phyloP scores from a whole-genome alignment of 2,329 filamentous ascomycete species.

The Chrysosporium queenslandicum region DNA sequence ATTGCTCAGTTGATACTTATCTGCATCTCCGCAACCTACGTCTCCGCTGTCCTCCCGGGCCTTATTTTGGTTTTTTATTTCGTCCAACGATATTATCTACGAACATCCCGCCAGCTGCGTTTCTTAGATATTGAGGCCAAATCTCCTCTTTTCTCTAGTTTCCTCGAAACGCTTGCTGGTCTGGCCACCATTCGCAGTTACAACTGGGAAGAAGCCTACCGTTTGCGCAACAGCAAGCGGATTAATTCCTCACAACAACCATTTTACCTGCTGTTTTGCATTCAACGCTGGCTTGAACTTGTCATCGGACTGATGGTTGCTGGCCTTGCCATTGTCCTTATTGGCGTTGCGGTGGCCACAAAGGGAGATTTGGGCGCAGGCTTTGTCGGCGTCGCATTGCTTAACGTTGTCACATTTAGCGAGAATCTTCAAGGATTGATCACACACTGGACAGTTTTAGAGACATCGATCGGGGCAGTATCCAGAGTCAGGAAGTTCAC shows the following conservation, averaged over 20 bases:
- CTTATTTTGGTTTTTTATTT: slow-evolving; percentile 23
- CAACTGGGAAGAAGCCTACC: not conserved
- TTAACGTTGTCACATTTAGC: not conserved
- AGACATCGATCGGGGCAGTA: slow-evolving; percentile 18
- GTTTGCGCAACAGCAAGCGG: slow-evolving; percentile 22
- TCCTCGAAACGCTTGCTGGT: slow-evolving; percentile 20
- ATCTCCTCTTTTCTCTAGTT: slow-evolving; percentile 26
- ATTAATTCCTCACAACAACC: slow-evolving; percentile 29
- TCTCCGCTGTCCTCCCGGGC: slow-evolving; percentile 24
- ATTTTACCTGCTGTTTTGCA: slow-evolving; percentile 28
- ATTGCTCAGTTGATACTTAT: not conserved
- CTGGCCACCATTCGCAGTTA: slow-evolving; percentile 13
- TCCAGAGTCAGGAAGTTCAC: slow-evolving; percentile 18
- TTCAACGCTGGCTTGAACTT: slow-evolving; percentile 32
- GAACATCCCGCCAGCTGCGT: slow-evolving; percentile 38
- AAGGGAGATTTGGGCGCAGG: slow-evolving; percentile 21
- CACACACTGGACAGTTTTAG: not conserved
- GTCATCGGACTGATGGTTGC: slow-evolving; percentile 34
- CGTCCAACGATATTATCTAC: slow-evolving; percentile 33
- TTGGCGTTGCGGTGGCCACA: slow-evolving; percentile 26
- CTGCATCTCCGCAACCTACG: slow-evolving; percentile 15
- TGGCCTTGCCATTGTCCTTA: slow-evolving; percentile 29
- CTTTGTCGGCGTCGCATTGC: slow-evolving; percentile 20
- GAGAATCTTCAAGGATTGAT: slow-evolving; percentile 1
- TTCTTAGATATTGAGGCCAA: slow-evolving; percentile 38